Percentiles rank a stretch among this genome's conserved stretches.
Evolutionary conservation across 202 grass and related monocot species (phyloP).

Genomic region (Saccharum hybrid): DNA sequence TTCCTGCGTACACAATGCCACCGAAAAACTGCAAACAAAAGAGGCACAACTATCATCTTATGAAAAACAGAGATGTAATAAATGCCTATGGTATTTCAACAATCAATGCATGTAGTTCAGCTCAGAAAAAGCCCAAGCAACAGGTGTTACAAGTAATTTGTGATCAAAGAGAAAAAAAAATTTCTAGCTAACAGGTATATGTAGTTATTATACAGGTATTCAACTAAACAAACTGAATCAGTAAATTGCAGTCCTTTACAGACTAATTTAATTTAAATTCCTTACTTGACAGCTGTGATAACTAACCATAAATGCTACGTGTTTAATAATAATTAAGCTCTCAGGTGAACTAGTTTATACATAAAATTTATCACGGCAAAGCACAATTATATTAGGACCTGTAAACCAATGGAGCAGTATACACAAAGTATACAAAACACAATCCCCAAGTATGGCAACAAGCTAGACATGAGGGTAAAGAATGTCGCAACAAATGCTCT

Average conservation of each 20-base stretch:
- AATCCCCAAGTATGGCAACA: conserved; percentile 95
- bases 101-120: neutral
- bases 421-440: conserved; percentile 91
- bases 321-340: conserved; percentile 27
- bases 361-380: conserved; percentile 42
- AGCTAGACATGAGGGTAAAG: conserved; percentile 88
- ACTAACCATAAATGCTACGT: neutral
- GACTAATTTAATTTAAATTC: neutral
- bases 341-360: neutral
- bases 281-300: neutral
- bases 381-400: conserved; percentile 56
- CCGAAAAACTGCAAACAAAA: conserved; percentile 84
- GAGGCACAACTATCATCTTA: conserved; percentile 32
- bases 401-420: conserved; percentile 93
- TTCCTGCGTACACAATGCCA: conserved; percentile 81
- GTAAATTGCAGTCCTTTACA: neutral
- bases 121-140: conserved; percentile 26
- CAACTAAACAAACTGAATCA: conserved; percentile 36
- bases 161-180: conserved; percentile 31
- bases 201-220: neutral
- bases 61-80: conserved; percentile 36
- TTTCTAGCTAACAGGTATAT: conserved; percentile 30
- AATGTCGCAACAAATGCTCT: conserved; percentile 96
- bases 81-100: conserved; percentile 26
- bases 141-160: conserved; percentile 2